Evolutionary conservation across 2,329 filamentous ascomycete genomes (phyloP).

Genomic region (Xylaria sp.): DNA sequence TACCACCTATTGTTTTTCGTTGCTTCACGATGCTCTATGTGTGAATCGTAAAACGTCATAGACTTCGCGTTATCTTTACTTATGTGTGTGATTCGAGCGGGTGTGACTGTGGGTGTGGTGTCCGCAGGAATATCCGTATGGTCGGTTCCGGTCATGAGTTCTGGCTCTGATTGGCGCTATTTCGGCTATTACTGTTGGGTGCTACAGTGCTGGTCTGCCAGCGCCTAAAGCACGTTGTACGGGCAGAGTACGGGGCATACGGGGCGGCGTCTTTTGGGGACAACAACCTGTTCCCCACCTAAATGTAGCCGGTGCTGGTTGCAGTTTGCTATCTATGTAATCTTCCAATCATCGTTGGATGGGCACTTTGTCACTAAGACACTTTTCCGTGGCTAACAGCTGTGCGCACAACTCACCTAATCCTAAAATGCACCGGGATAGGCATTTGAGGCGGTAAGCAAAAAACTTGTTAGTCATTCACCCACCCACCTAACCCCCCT

Average conservation of each 20-base stretch:
- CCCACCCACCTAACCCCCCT: no score
- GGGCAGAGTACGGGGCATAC: no score
- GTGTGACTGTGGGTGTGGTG: neutral
- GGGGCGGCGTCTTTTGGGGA: neutral
- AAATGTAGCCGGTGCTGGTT: neutral
- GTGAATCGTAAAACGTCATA: slow-evolving; percentile 19
- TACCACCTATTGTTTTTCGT: neutral
- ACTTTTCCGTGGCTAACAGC: no score
- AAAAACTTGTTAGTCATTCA: no score
- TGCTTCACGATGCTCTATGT: neutral
- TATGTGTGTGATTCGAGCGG: neutral
- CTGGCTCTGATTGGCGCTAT: neutral
- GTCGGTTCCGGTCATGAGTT: neutral
- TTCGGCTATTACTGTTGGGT: neutral
- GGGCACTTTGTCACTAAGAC: neutral
- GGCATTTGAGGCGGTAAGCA: no score
- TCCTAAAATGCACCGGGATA: neutral
- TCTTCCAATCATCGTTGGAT: neutral
- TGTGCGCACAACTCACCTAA: neutral
- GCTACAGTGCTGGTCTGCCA: no score
- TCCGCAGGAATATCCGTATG: neutral
- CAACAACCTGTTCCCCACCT: neutral
- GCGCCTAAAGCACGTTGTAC: no score
- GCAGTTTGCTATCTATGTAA: neutral
- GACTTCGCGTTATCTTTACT: neutral